Evolutionary conservation across 1,284 basidiomycete species (phyloP).

Genomic region (Rhizoctonia solani): DNA sequence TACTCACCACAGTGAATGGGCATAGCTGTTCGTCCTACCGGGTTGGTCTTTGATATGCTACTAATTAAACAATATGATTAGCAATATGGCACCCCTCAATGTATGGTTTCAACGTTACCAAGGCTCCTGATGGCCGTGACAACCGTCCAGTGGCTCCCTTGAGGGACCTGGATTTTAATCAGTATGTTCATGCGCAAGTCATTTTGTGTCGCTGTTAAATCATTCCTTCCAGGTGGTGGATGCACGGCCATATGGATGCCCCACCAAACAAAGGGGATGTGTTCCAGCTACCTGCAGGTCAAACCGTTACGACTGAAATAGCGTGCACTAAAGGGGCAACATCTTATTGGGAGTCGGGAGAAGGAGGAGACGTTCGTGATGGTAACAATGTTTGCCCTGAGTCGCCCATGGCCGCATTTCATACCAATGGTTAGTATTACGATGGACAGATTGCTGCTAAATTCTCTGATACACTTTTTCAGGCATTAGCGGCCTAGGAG

Average conservation of each 20-base stretch:
- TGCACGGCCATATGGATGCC: slow-evolving; percentile 58
- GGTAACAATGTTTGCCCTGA: slow-evolving; percentile 57
- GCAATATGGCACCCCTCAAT: slow-evolving; percentile 47
- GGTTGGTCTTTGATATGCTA: not conserved
- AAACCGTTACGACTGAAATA: slow-evolving; percentile 54
- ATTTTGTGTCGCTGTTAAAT: not conserved
- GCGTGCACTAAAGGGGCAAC: slow-evolving; percentile 63
- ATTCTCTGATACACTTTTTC: not conserved
- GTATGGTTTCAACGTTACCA: slow-evolving; percentile 62
- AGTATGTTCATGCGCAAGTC: slow-evolving; percentile 60
- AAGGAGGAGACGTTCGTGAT: slow-evolving; percentile 50
- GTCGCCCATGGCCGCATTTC: slow-evolving; percentile 52
- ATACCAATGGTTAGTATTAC: slow-evolving; percentile 50
- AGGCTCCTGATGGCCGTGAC: slow-evolving; percentile 55
- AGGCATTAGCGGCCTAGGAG: slow-evolving; percentile 56
- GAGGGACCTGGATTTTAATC: slow-evolving; percentile 54
- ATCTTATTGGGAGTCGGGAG: slow-evolving; percentile 34
- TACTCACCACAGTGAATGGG: slow-evolving; percentile 5
- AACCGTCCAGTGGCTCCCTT: slow-evolving; percentile 62
- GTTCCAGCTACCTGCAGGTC: slow-evolving; percentile 60
- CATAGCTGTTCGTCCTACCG: slow-evolving; percentile 18
- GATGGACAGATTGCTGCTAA: not conserved
- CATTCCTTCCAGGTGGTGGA: slow-evolving; percentile 50
- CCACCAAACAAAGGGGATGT: slow-evolving; percentile 60
- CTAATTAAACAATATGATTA: slow-evolving; percentile 28